These are phyloP conservation scores for Pezicula neosporulosa DNA, from an alignment of 2,329 filamentous ascomycete species.

Conservation along the genomic window DNA sequence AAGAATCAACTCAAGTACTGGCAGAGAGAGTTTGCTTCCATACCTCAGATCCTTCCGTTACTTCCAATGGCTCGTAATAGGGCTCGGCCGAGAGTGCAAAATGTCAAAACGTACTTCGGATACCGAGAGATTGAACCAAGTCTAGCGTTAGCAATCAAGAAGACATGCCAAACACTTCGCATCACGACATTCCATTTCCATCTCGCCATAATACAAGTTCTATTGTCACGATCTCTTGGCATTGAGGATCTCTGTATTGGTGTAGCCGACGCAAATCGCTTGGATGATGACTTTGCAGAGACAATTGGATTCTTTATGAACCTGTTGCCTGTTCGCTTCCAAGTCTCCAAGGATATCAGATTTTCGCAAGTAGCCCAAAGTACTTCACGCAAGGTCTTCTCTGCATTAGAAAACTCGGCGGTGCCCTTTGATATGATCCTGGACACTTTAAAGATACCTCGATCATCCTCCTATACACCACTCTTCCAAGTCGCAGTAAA, in stretches of 20 bases:
- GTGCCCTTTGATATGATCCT: constrained; percentile 28
- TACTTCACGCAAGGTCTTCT: neutral
- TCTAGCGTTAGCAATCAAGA: too few species aligned
- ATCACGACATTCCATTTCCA: constrained; percentile 41
- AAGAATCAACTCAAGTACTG: too few species aligned
- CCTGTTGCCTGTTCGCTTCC: constrained; percentile 42
- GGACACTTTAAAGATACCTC: neutral
- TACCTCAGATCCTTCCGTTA: too few species aligned
- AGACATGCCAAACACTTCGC: too few species aligned
- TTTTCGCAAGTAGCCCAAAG: constrained; percentile 1
- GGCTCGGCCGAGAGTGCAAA: too few species aligned
- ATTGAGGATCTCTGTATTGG: constrained; percentile 39
- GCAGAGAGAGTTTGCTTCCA: too few species aligned
- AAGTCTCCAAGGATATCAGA: constrained; percentile 23
- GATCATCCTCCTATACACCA: neutral
- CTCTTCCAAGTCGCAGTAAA: neutral
- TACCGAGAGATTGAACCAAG: too few species aligned
- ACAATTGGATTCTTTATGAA: constrained; percentile 46
- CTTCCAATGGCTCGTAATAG: too few species aligned
- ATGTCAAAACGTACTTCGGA: too few species aligned
- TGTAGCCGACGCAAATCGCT: constrained; percentile 38
- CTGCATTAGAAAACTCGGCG: neutral
- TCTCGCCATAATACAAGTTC: constrained; percentile 33
- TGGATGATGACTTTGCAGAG: constrained; percentile 23
- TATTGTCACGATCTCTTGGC: constrained; percentile 29